Base-by-base conservation (phyloP, 2,329 filamentous ascomycete species). In the Pseudogymnoascus sp. region DNA sequence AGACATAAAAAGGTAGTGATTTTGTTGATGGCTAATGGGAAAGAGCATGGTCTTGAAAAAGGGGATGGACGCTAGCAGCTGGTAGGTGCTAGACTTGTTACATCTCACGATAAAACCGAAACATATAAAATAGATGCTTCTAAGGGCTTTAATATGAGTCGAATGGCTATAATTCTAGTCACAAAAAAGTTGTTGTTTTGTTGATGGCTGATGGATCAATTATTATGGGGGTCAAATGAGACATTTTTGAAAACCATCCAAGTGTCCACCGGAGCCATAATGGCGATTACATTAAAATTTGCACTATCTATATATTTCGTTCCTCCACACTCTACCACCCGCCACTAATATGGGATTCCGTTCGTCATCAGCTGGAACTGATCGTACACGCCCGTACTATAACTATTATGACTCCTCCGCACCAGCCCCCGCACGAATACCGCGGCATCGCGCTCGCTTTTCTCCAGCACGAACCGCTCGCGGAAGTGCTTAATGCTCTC, bases 361-460 rank as follows among this genome's bases (percentile, higher is more conserved):
- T 99, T 97, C 34, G 95, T 97, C 77, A 97, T 79, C 71, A 97
- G 79, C 80, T 99, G 95, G 82, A 97, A 99, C 75, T 96, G 91
- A 78, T 99, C 96, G 75, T 99, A 99, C 59, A 93, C 89, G 68
- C 91, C 92, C 1, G 95, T 99, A 63, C 89, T 93, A 74, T 95
- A 90, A 77, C 90, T 97, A 64, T 88, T 85, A 72, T 95, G 90
- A 74, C 93, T 97, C 82, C 89, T 96, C 79, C 88, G 88, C 72
- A 97, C 89, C 70, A 97, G 79, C 62, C 90, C 90, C 69, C 88
- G 86, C 86, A 99, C 96, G 70, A 95, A 96, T 65, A 96, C 92
- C 0, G 93, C 95, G 0, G 96, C 95, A 76, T 99, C 95, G 59
- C 91, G 83, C 76, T 99, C 95, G 63, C 80, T 91, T 80, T 89